These are phyloP conservation scores for Asparagopsis taxiformis DNA, from an alignment of 31 red algal genomes.

Conservation along the genomic window DNA sequence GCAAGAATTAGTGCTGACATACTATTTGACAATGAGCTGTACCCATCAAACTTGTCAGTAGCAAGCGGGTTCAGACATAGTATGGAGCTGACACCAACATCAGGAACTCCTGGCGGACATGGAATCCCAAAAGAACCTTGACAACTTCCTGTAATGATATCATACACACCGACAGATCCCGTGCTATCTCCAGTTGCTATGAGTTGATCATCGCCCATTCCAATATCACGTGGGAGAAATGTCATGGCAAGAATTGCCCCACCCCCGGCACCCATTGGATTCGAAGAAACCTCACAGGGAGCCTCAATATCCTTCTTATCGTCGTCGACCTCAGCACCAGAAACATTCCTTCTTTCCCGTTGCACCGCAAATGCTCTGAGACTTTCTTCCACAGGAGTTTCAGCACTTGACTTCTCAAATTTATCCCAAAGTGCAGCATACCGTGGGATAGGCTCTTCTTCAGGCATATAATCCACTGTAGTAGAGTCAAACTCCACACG, in stretches of 20 bases:
- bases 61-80: slow-evolving; percentile 46
- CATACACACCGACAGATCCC: slow-evolving; percentile 66
- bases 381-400: slow-evolving; percentile 14
- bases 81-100: slow-evolving; percentile 52
- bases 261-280: slow-evolving; percentile 56
- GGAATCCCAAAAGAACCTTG: slow-evolving; percentile 56
- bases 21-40: slow-evolving; percentile 5
- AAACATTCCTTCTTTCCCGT: slow-evolving; percentile 12
- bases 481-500: slow-evolving; percentile 40
- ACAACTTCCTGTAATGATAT: slow-evolving; percentile 33
- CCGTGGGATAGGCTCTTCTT: slow-evolving; percentile 43
- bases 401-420: slow-evolving; percentile 9
- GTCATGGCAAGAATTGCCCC: slow-evolving; percentile 49
- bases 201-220: slow-evolving; percentile 52
- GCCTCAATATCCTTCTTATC: slow-evolving; percentile 10
- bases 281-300: slow-evolving; percentile 24
- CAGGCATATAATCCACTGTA: slow-evolving; percentile 7
- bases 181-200: slow-evolving; percentile 61
- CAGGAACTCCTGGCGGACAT: slow-evolving; percentile 40
- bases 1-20: slow-evolving; percentile 65
- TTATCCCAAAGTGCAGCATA: slow-evolving; percentile 55
- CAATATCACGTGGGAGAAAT: slow-evolving; percentile 55
- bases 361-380: slow-evolving; percentile 33
- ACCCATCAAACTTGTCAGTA: not conserved
- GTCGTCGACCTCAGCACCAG: not conserved